Evolutionary conservation across 495 filamentous ascomycete species (phyloP).

Genomic region (Neurospora africana): DNA sequence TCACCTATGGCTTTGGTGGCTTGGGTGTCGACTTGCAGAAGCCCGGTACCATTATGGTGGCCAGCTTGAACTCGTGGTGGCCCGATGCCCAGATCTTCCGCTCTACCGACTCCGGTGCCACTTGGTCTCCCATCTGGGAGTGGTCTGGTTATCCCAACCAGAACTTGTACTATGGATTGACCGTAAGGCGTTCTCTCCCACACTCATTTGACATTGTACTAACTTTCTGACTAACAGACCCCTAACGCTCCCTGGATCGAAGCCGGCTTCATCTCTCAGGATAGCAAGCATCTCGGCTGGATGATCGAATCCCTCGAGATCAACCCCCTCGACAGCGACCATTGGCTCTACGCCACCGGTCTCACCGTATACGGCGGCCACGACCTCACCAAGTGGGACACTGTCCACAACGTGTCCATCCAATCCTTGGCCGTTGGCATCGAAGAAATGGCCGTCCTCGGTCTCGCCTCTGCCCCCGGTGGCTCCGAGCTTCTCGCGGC

Average conservation of each 20-base stretch:
- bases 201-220: slow-evolving; percentile 12
- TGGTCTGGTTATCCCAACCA: slow-evolving; percentile 37
- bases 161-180: slow-evolving; percentile 34
- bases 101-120: slow-evolving; percentile 41
- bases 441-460: slow-evolving; percentile 46
- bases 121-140: slow-evolving; percentile 43
- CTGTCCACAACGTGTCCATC: slow-evolving; percentile 38
- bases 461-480: slow-evolving; percentile 40
- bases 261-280: slow-evolving; percentile 32
- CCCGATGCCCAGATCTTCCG: slow-evolving; percentile 47
- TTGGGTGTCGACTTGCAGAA: slow-evolving; percentile 43
- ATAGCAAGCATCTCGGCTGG: slow-evolving; percentile 47
- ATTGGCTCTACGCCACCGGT: slow-evolving; percentile 50
- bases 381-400: slow-evolving; percentile 42
- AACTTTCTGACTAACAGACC: slow-evolving; percentile 16
- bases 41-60: slow-evolving; percentile 45
- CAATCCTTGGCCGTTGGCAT: slow-evolving; percentile 46
- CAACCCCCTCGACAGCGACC: slow-evolving; percentile 48
- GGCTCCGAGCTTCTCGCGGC: slow-evolving; percentile 45
- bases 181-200: slow-evolving; percentile 21
- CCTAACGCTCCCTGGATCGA: slow-evolving; percentile 40
- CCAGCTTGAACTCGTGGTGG: slow-evolving; percentile 48
- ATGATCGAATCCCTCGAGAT: slow-evolving; percentile 54
- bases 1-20: slow-evolving; percentile 46
- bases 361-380: slow-evolving; percentile 45